Evolutionary conservation across 768 basidiomycete species (phyloP).

Genomic region (Exidia glandulosa): DNA sequence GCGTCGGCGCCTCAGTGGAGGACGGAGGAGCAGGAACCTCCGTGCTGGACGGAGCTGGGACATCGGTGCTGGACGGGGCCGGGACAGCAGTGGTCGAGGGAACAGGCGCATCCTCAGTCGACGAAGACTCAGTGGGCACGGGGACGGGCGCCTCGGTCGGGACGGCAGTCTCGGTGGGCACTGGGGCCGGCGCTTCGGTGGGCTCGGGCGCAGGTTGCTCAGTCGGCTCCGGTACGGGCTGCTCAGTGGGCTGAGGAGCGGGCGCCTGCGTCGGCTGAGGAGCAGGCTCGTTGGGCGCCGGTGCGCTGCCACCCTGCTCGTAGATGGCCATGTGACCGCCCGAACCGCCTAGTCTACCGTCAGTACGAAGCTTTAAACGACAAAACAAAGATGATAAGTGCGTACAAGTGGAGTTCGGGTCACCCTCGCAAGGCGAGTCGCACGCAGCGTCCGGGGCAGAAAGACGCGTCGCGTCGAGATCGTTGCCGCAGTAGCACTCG

Average conservation of each 20-base stretch:
- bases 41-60: neutral
- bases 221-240: too few relatives aligned
- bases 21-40: neutral
- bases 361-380: neutral
- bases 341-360: neutral
- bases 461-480: neutral
- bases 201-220: neutral
- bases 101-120: neutral
- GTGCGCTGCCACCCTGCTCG: neutral
- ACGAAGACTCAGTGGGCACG: neutral
- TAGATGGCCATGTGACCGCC: neutral
- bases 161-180: neutral
- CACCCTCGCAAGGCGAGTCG: neutral
- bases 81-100: neutral
- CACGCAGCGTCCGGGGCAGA: neutral
- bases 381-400: neutral
- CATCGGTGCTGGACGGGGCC: neutral
- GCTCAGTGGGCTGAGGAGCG: neutral
- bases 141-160: neutral
- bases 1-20: neutral
- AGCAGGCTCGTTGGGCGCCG: neutral
- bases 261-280: neutral
- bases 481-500: constrained; percentile 10
- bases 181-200: neutral
- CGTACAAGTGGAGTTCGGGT: neutral